Conservation (phyloP, 2,329 filamentous ascomycete species). For the Aspergillus cejpii region DNA sequence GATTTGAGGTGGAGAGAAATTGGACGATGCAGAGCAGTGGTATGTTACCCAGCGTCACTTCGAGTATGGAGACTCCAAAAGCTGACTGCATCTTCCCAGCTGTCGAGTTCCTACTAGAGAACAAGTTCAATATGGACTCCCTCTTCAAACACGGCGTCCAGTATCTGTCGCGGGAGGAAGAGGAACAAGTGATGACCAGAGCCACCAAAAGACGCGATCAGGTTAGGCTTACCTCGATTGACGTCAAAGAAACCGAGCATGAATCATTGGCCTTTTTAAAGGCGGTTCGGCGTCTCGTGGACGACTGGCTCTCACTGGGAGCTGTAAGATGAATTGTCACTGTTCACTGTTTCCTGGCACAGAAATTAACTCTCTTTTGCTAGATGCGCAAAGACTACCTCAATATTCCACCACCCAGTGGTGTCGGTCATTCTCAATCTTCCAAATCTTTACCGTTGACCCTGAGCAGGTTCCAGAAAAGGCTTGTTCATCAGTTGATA, state of each 20-base stretch:
- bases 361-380: constrained; percentile 3
- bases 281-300: constrained; percentile 41
- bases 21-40: constrained; percentile 53
- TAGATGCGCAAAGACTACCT: constrained; percentile 34
- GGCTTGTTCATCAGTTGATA: constrained; percentile 61
- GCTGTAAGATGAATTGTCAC: constrained; percentile 12
- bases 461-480: constrained; percentile 56
- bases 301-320: constrained; percentile 39
- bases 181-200: constrained; percentile 42
- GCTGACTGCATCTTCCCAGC: constrained; percentile 34
- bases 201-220: constrained; percentile 39
- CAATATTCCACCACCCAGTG: constrained; percentile 40
- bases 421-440: constrained; percentile 12
- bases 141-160: constrained; percentile 53
- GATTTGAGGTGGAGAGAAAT: constrained; percentile 53
- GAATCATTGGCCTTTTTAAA: constrained; percentile 49
- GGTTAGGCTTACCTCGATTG: constrained; percentile 37
- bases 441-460: constrained; percentile 18
- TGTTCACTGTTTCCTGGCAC: too few species aligned
- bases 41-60: constrained; percentile 22
- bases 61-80: constrained; percentile 1
- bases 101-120: constrained; percentile 53
- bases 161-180: constrained; percentile 57
- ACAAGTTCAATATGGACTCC: constrained; percentile 53
- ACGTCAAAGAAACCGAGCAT: constrained; percentile 47